Evolutionary conservation across 805 yeast genomes (phyloP).

Genomic region (Huiozyma naganishii): DNA sequence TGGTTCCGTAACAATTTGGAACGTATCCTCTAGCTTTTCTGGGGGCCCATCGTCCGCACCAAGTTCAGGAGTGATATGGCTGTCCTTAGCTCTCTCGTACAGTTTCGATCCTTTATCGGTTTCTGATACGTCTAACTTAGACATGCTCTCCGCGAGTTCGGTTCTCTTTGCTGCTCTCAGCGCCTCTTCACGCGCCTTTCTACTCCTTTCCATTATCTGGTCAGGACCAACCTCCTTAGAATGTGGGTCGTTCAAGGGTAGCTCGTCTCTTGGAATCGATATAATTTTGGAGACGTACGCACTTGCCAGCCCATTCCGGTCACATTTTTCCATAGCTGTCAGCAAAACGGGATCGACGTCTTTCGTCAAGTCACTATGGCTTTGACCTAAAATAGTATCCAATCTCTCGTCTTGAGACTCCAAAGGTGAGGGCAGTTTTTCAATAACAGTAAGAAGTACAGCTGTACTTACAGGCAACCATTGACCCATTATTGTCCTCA

Average conservation of each 20-base stretch:
- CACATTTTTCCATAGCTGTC: slow-evolving; percentile 55
- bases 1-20: slow-evolving; percentile 16
- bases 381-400: slow-evolving; percentile 45
- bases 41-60: slow-evolving; percentile 4
- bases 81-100: slow-evolving; percentile 21
- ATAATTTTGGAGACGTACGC: slow-evolving; percentile 87
- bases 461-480: slow-evolving; percentile 93
- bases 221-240: slow-evolving; percentile 36
- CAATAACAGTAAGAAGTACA: slow-evolving; percentile 71
- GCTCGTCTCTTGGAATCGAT: slow-evolving; percentile 70
- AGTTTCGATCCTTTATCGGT: slow-evolving; percentile 7
- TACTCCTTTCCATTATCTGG: slow-evolving; percentile 52
- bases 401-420: slow-evolving; percentile 65
- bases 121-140: slow-evolving; percentile 8
- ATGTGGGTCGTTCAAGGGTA: slow-evolving; percentile 43
- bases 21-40: slow-evolving; percentile 6
- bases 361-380: slow-evolving; percentile 11
- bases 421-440: slow-evolving; percentile 74
- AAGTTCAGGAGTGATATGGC: slow-evolving; percentile 19
- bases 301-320: slow-evolving; percentile 48
- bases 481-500: slow-evolving; percentile 67
- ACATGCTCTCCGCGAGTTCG: slow-evolving; percentile 26
- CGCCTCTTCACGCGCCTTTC: slow-evolving; percentile 57
- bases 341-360: slow-evolving; percentile 39
- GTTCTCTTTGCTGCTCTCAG: slow-evolving; percentile 53